Base-by-base conservation (phyloP, 495 filamentous ascomycete genomes). In the Aspergillus sclerotiicarbonarius region DNA sequence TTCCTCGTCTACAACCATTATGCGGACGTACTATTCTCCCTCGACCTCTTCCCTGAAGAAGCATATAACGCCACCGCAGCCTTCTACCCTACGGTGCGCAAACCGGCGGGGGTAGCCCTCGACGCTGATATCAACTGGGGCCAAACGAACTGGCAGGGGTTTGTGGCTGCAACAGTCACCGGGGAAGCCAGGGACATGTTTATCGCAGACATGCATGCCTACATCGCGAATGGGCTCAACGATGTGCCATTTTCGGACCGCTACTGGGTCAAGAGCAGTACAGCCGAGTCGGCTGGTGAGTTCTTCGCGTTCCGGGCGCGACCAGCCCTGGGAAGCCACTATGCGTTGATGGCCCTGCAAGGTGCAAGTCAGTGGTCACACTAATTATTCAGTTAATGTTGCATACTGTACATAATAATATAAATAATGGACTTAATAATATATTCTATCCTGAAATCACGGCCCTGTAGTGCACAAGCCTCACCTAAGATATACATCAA, bases 241-340 rank as follows among this genome's bases (percentile, higher is more conserved):
- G 58, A 51, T 1, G 72, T 67, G 6, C 77, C 77, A 0, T 80
- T 80, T 52, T 69, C 63, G 6, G 73, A 75, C 53, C 53, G 67
- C 4, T 75, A 70, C 45, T 71, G 64, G 62, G 72, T 71, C 21
- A 54, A 56, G 4, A 69, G 69, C 19, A 54, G 63, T 44, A 64
- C 61, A 8, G 62, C 46, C 53, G 57, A 5, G 62, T 62, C 33
- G 51, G 59, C 45, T 19, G 68, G 45, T 7, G n/a, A 54, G 50
- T 66, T 32, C 53, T 59, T 70, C 67, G 25, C 43, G 33, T 74
- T 72, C 30, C 60, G 53, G 43, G 77, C 76, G 16, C 62, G 78
- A 19, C 76, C 76, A 1, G 72, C 76, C 8, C 68, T 73, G 4
- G 78, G 76, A 6, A 72, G 72, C 1, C 74, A 79, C 50, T 80